These are phyloP conservation scores for Pestalotiopsis sp. DNA, from an alignment of 2,329 filamentous ascomycete genomes.

Conservation along the genomic window DNA sequence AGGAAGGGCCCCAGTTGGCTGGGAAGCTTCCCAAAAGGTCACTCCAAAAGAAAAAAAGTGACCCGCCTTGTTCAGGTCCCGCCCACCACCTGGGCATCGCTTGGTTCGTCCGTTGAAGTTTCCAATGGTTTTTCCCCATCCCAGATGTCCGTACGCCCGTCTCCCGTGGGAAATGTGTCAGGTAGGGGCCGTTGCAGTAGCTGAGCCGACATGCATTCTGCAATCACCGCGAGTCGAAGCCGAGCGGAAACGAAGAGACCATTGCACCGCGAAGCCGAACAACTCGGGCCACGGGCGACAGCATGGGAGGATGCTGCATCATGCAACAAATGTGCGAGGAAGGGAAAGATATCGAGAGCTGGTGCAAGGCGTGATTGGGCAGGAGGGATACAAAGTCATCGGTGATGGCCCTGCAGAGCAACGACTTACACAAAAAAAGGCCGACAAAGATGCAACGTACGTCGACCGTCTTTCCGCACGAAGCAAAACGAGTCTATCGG, in stretches of 20 bases:
- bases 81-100: background rate
- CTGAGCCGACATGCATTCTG: background rate
- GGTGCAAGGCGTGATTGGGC: background rate
- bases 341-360: background rate
- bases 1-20: background rate
- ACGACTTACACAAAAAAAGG: background rate
- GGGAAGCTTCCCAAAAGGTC: background rate
- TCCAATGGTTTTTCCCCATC: background rate
- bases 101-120: background rate
- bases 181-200: background rate
- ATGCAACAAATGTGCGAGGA: background rate
- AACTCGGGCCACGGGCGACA: no score
- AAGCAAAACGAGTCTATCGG: slow-evolving; percentile 3
- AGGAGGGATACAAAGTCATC: background rate
- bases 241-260: background rate
- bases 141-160: background rate
- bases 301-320: background rate
- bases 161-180: background rate
- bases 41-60: background rate
- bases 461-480: slow-evolving; percentile 1
- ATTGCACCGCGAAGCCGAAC: background rate
- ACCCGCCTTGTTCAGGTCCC: background rate
- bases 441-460: background rate
- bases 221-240: background rate
- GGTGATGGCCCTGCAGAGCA: background rate